Base-by-base conservation (phyloP, 768 basidiomycete species). In the Tylopilus rubrobrunneus region DNA sequence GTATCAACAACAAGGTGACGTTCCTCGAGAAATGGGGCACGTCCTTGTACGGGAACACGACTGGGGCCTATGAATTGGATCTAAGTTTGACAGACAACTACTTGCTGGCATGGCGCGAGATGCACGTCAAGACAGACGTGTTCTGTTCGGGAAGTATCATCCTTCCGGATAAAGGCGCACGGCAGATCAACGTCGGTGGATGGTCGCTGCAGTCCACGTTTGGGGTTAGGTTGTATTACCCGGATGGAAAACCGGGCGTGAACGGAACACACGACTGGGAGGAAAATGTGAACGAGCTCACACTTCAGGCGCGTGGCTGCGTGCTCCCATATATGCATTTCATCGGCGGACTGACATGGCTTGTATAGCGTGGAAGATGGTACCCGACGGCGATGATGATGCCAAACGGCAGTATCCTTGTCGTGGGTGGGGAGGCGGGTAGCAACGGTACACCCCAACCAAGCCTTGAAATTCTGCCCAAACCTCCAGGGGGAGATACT, bases 211-310 rank as follows among this genome's bases (percentile, higher is more conserved):
- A 79, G 2, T 89, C 87, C 21, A 89, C 87, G 10, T 86, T 73
- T 48, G 89, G 89, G 39, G 73, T 92, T 29, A 78, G 89, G 28
- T 67, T 92, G 15, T 91, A 87, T 56, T 81, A 81, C 0, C 89
- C 89, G 1, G 78, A 85, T 59, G 89, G 89, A 25, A 71, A 64
- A 1, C 69, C 78, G 5, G 89, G 89, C 1, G 79, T 83, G 28
- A 88, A 87, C 56, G 81, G 82, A 7, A 89, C 86, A 5, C 84
- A 82, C 49, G 86, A 91, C 59, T 92, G 89, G 89, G 79, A 91
- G 67, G 89, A 91, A 67, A 81, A 90, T 57, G 73, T 73, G 40
- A 56, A 78, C 0, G 75, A 77, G 39, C 73, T 91, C 3, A 57
- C 69, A 3, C 74, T 90, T 25, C 88, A 89, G 77, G 85, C 85